A percentile compares a stretch with the other conserved stretches of the same genome.
Evolutionary conservation across 108 stramenopile species (phyloP).

Genomic region (Pseudonitzschia delicatissima): DNA sequence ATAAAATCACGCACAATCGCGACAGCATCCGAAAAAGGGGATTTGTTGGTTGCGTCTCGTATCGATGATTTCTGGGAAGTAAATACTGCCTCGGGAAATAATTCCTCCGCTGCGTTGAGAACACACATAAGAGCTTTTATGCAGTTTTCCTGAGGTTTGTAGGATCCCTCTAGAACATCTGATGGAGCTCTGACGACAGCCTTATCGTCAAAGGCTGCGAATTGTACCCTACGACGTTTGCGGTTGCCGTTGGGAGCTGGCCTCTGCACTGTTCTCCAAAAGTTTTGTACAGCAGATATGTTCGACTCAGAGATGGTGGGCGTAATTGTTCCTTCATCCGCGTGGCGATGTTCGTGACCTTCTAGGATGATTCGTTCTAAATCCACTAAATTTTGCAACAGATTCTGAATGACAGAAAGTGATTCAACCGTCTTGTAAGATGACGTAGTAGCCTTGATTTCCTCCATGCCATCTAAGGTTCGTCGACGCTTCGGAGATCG

Average conservation of each 20-base stretch:
- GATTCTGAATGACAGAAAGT: constrained; percentile 6
- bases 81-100: background rate
- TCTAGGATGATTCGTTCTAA: constrained; percentile 18
- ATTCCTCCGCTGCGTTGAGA: background rate
- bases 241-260: background rate
- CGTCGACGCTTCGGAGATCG: background rate
- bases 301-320: background rate
- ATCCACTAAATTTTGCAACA: constrained; percentile 14
- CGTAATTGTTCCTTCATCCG: background rate
- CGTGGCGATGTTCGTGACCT: constrained; percentile 3
- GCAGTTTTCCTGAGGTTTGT: constrained; percentile 12
- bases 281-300: too few species aligned
- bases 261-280: too few species aligned
- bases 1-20: constrained; percentile 6
- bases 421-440: background rate
- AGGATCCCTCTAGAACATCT: constrained; percentile 27
- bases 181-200: constrained; percentile 27
- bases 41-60: background rate
- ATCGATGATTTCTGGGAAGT: too few species aligned
- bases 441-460: background rate
- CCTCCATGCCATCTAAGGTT: constrained; percentile 1
- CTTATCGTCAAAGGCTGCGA: constrained; percentile 32
- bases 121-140: constrained; percentile 6
- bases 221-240: constrained; percentile 19
- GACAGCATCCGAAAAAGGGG: background rate